Evolutionary conservation across 2,329 filamentous ascomycete species (phyloP), one percentile per base, ranked within the genome.

Genomic region (Calycina marina): DNA sequence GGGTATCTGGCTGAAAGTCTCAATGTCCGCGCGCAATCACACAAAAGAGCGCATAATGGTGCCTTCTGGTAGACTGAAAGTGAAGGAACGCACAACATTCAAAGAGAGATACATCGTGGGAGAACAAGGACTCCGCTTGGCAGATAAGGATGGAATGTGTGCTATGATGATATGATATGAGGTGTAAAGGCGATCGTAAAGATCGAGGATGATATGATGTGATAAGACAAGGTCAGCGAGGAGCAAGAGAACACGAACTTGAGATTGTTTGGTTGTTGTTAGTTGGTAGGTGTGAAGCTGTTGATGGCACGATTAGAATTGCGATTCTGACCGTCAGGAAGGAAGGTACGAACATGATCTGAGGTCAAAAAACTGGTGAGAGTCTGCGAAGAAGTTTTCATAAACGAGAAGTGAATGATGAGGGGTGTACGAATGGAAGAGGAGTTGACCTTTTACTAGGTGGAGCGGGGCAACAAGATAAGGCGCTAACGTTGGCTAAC

Each of bases 61-160:
- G 46, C 39, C 43, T 45, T 49, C 45, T 42, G 38, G 42, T 18
- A 41, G 37, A 46, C 39, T 39, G 40, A 40, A 53, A 42, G 41
- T 42, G 45, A 47, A 43, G 40, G 44, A 45, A 47, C 35, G 40
- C 39, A 42, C 38, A 45, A 43, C 44, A 49, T 40, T 37, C 44
- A 53, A 52, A 40, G 46, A 52, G 52, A 51, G 44, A 49, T 51
- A 53, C 50, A 53, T 48, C 46, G 48, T 48, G 43, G 48, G 41
- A 52, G 43, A 49, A 52, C 48, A 53, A n/a, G 41, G 46, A 48
- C 35, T 40, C 43, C 42, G 46, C 42, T 41, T 34, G 50, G 37
- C 45, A 41, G 42, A 52, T 31, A 39, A 40, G 36, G 39, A 46
- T 46, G 43, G 46, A 40, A 45, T 37, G 43, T 40, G 42, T 44